A percentile compares a stretch with the other conserved stretches of the same genome.
Conservation (phyloP, 768 basidiomycete genomes). For the Collybia nuda region DNA sequence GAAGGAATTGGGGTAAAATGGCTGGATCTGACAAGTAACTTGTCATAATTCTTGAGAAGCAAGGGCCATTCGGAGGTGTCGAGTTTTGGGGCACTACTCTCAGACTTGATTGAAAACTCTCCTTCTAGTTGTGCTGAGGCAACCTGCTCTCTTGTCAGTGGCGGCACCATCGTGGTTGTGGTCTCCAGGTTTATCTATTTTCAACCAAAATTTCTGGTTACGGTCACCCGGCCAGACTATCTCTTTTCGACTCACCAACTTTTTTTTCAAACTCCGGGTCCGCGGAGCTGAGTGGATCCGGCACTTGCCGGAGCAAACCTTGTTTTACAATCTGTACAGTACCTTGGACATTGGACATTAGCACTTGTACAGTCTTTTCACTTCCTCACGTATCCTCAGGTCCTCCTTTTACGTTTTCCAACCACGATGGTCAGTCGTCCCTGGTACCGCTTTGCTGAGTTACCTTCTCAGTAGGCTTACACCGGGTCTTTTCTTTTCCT, state of each 20-base stretch:
- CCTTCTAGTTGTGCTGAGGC: slow-evolving; percentile 72
- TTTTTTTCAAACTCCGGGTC: too few species aligned
- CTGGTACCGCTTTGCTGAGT: slow-evolving; percentile 85
- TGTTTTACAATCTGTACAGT: slow-evolving; percentile 54
- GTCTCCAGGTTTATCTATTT: not conserved
- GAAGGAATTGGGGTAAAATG: slow-evolving; percentile 98
- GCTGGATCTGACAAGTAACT: slow-evolving; percentile 87
- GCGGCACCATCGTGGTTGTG: slow-evolving; percentile 33
- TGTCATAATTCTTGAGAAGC: slow-evolving; percentile 98
- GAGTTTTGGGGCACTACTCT: slow-evolving; percentile 67
- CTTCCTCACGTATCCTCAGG: slow-evolving; percentile 24
- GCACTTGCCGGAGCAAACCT: slow-evolving; percentile 24
- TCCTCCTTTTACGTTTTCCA: slow-evolving; percentile 24
- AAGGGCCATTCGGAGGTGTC: slow-evolving; percentile 99
- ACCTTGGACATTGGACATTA: slow-evolving; percentile 12
- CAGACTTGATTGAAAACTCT: slow-evolving; percentile 82
- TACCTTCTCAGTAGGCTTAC: slow-evolving; percentile 90
- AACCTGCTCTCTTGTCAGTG: slow-evolving; percentile 65
- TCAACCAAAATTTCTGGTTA: slow-evolving; percentile 12
- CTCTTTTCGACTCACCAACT: too few species aligned
- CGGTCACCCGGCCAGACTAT: not conserved
- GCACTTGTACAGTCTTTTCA: slow-evolving; percentile 5
- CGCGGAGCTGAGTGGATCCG: slow-evolving; percentile 12
- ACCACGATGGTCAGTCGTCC: slow-evolving; percentile 64
- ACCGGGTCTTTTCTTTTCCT: slow-evolving; percentile 31